phyloP scores from a whole-genome alignment of 164 flowering plant genomes.

The Aristolochia californica region DNA sequence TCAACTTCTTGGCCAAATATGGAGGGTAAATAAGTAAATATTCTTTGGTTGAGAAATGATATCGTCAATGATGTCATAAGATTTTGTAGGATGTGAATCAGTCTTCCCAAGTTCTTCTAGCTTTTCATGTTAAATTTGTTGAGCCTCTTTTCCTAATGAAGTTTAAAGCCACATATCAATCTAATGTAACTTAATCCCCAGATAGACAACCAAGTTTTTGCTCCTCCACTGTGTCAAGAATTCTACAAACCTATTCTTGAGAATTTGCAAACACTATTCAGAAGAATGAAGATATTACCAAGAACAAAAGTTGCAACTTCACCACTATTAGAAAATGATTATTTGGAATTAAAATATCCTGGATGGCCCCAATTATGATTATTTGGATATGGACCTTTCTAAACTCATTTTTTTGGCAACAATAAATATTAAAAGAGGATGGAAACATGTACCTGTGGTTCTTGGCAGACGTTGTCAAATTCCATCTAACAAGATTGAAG shows the following conservation, averaged over 20 bases:
- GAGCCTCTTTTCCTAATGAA: too few species aligned
- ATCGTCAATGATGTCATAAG: background rate
- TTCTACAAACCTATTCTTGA: slow-evolving; percentile 32
- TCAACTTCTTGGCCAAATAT: too few species aligned
- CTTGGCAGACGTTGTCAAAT: slow-evolving; percentile 37
- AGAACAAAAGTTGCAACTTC: too few species aligned
- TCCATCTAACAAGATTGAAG: slow-evolving; percentile 31
- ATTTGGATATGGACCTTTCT: background rate
- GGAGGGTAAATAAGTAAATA: too few species aligned
- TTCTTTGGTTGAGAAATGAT: too few species aligned
- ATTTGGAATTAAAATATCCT: background rate
- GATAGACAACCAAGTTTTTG: slow-evolving; percentile 36
- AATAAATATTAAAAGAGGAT: background rate
- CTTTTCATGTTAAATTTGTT: too few species aligned
- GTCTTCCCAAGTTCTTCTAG: too few species aligned
- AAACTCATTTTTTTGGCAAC: too few species aligned
- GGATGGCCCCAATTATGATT: too few species aligned
- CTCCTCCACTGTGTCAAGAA: slow-evolving; percentile 57
- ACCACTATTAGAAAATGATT: too few species aligned
- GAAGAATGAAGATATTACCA: background rate
- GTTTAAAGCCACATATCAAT: too few species aligned
- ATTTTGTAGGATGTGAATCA: too few species aligned
- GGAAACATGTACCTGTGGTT: slow-evolving; percentile 27
- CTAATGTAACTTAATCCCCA: slow-evolving; percentile 7
- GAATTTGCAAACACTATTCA: background rate